These are phyloP conservation scores for Quercus lobata DNA, from an alignment of 331 rosid species.

Conservation along the genomic window DNA sequence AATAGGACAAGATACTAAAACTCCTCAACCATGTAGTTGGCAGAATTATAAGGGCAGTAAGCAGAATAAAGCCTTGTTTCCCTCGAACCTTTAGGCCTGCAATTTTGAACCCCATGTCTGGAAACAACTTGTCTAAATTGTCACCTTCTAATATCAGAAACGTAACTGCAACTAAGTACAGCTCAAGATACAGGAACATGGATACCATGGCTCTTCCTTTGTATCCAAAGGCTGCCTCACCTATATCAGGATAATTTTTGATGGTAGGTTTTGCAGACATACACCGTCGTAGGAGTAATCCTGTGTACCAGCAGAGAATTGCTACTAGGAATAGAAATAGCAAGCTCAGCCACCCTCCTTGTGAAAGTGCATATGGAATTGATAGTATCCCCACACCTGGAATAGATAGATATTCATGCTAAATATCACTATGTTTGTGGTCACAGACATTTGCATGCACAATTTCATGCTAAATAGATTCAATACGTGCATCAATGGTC, in stretches of 20 bases:
- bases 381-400: constrained; percentile 78
- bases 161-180: constrained; percentile 43
- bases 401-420: not conserved
- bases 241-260: constrained; percentile 58
- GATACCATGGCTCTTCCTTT: constrained; percentile 45
- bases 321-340: constrained; percentile 43
- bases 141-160: constrained; percentile 63
- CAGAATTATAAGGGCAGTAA: constrained; percentile 41
- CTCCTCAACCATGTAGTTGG: constrained; percentile 74
- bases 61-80: constrained; percentile 37
- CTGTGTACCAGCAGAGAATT: constrained; percentile 54
- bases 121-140: constrained; percentile 47
- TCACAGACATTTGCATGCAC: not conserved
- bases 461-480: not conserved
- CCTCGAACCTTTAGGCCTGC: constrained; percentile 33
- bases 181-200: constrained; percentile 43
- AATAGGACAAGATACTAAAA: constrained; percentile 47
- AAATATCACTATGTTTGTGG: no score
- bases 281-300: constrained; percentile 47
- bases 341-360: constrained; percentile 75
- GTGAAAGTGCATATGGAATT: constrained; percentile 64
- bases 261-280: constrained; percentile 34
- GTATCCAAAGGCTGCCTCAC: constrained; percentile 46
- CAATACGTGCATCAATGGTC: not conserved
- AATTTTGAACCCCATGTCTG: constrained; percentile 30